Conservation (phyloP, 768 basidiomycete genomes). For the Trametes coccinea region DNA sequence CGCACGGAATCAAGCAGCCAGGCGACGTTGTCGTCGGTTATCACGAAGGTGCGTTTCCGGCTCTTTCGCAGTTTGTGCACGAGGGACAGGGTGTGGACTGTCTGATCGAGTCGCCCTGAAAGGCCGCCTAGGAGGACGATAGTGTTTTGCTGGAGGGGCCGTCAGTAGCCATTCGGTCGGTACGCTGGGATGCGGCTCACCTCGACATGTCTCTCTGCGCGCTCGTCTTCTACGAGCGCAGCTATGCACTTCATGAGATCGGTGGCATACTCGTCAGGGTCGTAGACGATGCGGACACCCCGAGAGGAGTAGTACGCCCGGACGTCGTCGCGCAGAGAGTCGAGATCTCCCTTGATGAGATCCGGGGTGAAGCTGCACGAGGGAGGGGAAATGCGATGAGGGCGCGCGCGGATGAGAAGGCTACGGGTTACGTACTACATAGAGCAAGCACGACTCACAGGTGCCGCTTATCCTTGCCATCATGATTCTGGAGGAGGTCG, state of each 20-base stretch:
- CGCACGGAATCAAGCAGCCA: slow-evolving; percentile 82
- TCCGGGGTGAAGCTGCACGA: slow-evolving; percentile 69
- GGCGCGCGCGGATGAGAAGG: slow-evolving; percentile 6
- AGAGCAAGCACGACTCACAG: slow-evolving; percentile 22
- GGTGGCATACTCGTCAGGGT: slow-evolving; percentile 80
- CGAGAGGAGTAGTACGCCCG: slow-evolving; percentile 59
- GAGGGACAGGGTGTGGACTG: slow-evolving; percentile 83
- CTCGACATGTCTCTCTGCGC: slow-evolving; percentile 33
- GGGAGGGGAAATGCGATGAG: slow-evolving; percentile 5
- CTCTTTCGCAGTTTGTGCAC: slow-evolving; percentile 74
- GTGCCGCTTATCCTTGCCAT: slow-evolving; percentile 15
- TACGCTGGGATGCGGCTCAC: slow-evolving; percentile 29
- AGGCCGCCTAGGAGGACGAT: slow-evolving; percentile 86
- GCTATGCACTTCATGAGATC: slow-evolving; percentile 93
- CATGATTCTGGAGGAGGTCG: slow-evolving; percentile 41
- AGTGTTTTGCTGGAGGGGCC: slow-evolving; percentile 47
- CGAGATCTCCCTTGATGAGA: slow-evolving; percentile 91
- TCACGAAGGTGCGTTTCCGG: slow-evolving; percentile 62
- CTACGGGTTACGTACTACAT: slow-evolving; percentile 12
- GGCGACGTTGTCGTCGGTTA: slow-evolving; percentile 89
- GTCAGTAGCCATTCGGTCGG: slow-evolving; percentile 28
- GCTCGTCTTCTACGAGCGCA: slow-evolving; percentile 61
- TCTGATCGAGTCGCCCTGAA: slow-evolving; percentile 91
- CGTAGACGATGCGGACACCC: slow-evolving; percentile 65
- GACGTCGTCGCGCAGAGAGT: slow-evolving; percentile 82